Evolutionary conservation across 176 grass and related monocot genomes (phyloP).

Genomic region (Cocos nucifera): DNA sequence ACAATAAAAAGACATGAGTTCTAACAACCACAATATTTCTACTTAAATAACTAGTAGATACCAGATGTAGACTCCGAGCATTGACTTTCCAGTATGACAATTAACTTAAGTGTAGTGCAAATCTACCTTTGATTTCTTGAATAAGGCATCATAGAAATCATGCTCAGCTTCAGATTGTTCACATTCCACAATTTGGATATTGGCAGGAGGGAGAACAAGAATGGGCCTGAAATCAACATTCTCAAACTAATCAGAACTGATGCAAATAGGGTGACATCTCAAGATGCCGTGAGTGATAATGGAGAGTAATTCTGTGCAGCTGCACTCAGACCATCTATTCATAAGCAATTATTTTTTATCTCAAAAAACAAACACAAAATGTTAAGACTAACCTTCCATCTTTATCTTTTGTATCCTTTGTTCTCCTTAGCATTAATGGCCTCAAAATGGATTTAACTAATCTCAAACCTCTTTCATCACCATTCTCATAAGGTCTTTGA

Average conservation of each 20-base stretch:
- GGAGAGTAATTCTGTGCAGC: too few relatives aligned
- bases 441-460: slow-evolving; percentile 83
- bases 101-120: too few relatives aligned
- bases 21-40: too few relatives aligned
- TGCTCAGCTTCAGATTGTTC: slow-evolving; percentile 56
- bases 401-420: slow-evolving; percentile 89
- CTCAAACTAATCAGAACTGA: background rate
- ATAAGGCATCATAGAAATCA: slow-evolving; percentile 84
- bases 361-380: background rate
- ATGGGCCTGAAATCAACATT: slow-evolving; percentile 61
- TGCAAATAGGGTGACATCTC: background rate
- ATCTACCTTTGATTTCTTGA: slow-evolving; percentile 70
- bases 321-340: too few relatives aligned
- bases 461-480: slow-evolving; percentile 65
- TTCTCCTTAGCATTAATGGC: slow-evolving; percentile 82
- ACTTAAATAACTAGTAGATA: too few relatives aligned
- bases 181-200: slow-evolving; percentile 58
- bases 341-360: too few relatives aligned
- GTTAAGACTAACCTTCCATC: slow-evolving; percentile 48
- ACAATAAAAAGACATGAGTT: too few relatives aligned
- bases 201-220: slow-evolving; percentile 69
- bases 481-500: slow-evolving; percentile 78
- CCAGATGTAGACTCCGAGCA: too few relatives aligned
- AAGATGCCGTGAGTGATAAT: too few relatives aligned
- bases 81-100: too few relatives aligned